Evolutionary conservation across 2,329 filamentous ascomycete species (phyloP).

Genomic region (Dothidotthia symphoricarpi): DNA sequence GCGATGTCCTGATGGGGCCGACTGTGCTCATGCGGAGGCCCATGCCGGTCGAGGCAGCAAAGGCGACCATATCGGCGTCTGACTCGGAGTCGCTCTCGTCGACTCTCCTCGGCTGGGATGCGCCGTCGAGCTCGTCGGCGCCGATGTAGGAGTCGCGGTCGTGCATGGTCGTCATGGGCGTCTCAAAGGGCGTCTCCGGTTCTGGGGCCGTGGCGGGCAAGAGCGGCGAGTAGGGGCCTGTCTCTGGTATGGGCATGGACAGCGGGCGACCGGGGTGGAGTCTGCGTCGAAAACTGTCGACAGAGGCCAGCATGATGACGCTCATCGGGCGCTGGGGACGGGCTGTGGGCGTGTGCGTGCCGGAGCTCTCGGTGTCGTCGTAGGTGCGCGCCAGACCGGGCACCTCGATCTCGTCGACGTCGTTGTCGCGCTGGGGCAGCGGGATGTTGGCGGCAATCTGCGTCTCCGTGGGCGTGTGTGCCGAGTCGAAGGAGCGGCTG

Average conservation of each 20-base stretch:
- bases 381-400: constrained; percentile 68
- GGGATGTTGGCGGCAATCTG: constrained; percentile 60
- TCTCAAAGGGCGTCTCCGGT: constrained; percentile 22
- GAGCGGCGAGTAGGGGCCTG: too few relatives aligned
- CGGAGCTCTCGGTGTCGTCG: constrained; percentile 46
- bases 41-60: constrained; percentile 34
- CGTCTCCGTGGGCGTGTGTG: constrained; percentile 47
- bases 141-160: constrained; percentile 24
- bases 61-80: constrained; percentile 33
- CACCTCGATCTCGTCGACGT: constrained; percentile 78
- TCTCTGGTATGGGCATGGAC: constrained; percentile 31
- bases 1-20: constrained; percentile 12
- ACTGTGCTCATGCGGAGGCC: constrained; percentile 26
- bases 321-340: constrained; percentile 30
- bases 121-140: constrained; percentile 19
- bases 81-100: constrained; percentile 11
- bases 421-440: constrained; percentile 65
- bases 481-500: constrained; percentile 32
- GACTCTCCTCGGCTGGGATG: constrained; percentile 7
- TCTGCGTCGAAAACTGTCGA: constrained; percentile 18
- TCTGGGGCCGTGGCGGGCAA: constrained; percentile 13
- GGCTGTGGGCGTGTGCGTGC: constrained; percentile 26
- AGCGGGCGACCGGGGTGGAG: constrained; percentile 25
- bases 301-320: constrained; percentile 29
- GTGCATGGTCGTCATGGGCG: constrained; percentile 22